A percentile compares a stretch with the other conserved stretches of the same genome.
Conservation (phyloP, 176 grass and related monocot genomes). For the Aegilops umbellulata region DNA sequence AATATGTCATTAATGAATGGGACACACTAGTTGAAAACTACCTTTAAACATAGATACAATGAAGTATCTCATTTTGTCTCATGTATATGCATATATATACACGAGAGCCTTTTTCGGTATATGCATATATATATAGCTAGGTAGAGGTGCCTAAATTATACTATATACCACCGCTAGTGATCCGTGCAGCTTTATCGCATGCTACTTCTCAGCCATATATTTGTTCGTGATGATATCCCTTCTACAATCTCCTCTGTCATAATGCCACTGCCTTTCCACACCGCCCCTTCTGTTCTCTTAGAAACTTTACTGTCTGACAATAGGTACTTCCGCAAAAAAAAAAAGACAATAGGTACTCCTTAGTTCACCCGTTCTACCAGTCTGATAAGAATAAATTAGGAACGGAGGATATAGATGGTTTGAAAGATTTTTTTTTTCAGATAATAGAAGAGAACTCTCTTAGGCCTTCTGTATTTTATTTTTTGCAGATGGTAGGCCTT, state of each 20-base stretch:
- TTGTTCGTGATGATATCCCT: neutral
- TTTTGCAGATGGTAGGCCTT: no score
- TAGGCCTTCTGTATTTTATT: no score
- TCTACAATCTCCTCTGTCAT: neutral
- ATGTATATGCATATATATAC: neutral
- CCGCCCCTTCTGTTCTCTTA: neutral
- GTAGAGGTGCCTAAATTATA: neutral
- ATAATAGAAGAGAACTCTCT: no score
- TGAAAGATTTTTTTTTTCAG: no score
- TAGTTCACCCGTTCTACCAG: neutral
- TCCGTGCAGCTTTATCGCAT: slow-evolving; percentile 17
- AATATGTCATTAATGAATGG: neutral
- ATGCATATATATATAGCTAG: neutral
- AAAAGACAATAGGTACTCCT: no score
- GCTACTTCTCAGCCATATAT: neutral
- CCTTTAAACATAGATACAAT: neutral
- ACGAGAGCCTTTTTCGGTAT: no score
- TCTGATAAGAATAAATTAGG: neutral
- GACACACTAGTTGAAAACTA: neutral
- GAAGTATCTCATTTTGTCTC: neutral
- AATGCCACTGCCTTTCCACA: neutral
- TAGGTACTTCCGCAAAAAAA: no score
- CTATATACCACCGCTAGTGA: neutral
- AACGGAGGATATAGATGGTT: neutral
- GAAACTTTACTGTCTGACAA: neutral